phyloP scores from a whole-genome alignment of 2,329 filamentous ascomycete genomes.

The Aspergillus cejpii region DNA sequence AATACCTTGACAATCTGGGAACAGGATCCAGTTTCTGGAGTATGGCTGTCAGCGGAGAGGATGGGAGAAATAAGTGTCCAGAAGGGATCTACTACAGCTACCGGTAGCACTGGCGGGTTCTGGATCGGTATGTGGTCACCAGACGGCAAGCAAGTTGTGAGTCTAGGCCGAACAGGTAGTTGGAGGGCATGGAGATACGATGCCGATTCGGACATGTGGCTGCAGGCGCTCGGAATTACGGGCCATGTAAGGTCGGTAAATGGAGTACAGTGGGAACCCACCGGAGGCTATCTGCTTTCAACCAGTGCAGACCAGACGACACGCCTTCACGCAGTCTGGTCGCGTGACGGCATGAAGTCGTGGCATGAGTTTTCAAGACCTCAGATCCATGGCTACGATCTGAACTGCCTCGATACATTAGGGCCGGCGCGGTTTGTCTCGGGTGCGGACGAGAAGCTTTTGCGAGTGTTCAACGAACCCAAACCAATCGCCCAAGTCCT shows the following conservation, averaged over 20 bases:
- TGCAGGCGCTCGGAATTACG: slow-evolving; percentile 66
- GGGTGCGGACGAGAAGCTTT: slow-evolving; percentile 94
- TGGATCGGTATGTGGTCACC: slow-evolving; percentile 94
- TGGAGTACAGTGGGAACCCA: slow-evolving; percentile 74
- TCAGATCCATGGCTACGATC: slow-evolving; percentile 95
- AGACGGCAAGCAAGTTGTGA: slow-evolving; percentile 65
- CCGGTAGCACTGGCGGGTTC: slow-evolving; percentile 90
- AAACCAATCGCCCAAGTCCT: slow-evolving; percentile 73
- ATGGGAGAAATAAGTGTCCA: slow-evolving; percentile 90
- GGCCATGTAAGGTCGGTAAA: slow-evolving; percentile 80
- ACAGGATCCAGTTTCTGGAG: slow-evolving; percentile 70
- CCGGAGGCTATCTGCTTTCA: slow-evolving; percentile 77
- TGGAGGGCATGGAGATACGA: slow-evolving; percentile 81
- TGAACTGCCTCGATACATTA: slow-evolving; percentile 84
- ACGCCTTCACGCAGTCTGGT: slow-evolving; percentile 76
- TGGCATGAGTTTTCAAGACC: slow-evolving; percentile 97
- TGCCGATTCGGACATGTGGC: slow-evolving; percentile 59
- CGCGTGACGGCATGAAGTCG: slow-evolving; percentile 46
- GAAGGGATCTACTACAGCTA: slow-evolving; percentile 93
- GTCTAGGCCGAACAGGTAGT: slow-evolving; percentile 82
- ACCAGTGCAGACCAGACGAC: slow-evolving; percentile 92
- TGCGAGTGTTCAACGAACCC: slow-evolving; percentile 89
- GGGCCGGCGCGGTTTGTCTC: slow-evolving; percentile 74
- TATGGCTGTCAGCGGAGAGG: slow-evolving; percentile 81
- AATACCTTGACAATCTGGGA: slow-evolving; percentile 94